phyloP scores from a whole-genome alignment of 805 yeast genomes.

The Metschnikowia aberdeeniae region DNA sequence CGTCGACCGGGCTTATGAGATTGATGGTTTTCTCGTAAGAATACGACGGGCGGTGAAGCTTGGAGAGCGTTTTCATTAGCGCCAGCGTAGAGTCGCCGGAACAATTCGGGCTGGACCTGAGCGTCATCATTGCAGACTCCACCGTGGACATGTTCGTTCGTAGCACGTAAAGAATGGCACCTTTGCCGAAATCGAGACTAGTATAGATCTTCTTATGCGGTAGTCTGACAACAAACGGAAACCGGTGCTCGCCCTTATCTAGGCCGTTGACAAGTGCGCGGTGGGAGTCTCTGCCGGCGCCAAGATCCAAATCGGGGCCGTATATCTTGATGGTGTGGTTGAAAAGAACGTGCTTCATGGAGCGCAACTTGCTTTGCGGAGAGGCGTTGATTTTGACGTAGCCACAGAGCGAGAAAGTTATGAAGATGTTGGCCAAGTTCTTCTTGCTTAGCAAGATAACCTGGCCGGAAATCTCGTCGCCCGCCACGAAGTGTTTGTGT shows the following conservation, averaged over 20 bases:
- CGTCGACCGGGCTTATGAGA: conserved; percentile 71
- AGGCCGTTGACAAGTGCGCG: conserved; percentile 40
- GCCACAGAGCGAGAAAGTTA: conserved; percentile 54
- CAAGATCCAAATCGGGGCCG: conserved; percentile 32
- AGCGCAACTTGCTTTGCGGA: conserved; percentile 50
- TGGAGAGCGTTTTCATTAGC: conserved; percentile 16
- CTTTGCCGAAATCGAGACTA: conserved; percentile 77
- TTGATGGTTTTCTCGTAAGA: conserved; percentile 56
- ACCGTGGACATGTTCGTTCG: conserved; percentile 42
- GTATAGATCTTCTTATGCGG: conserved; percentile 72
- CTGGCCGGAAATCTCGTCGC: conserved; percentile 67
- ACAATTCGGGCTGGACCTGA: not conserved
- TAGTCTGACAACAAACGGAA: conserved; percentile 80
- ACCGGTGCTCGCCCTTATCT: conserved; percentile 80
- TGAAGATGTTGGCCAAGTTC: conserved; percentile 49
- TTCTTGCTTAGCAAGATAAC: conserved; percentile 53
- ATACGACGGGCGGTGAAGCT: conserved; percentile 27
- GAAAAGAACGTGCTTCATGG: conserved; percentile 50
- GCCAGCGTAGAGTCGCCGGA: conserved; percentile 1
- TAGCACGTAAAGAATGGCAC: conserved; percentile 68
- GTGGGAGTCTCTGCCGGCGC: not conserved
- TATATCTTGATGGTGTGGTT: conserved; percentile 57
- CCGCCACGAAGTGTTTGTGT: conserved; percentile 74
- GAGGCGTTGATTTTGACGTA: conserved; percentile 51
- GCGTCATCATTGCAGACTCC: conserved; percentile 10